These are phyloP conservation scores for Corchorus capsularis DNA, from an alignment of 345 rosid species.

Conservation along the genomic window DNA sequence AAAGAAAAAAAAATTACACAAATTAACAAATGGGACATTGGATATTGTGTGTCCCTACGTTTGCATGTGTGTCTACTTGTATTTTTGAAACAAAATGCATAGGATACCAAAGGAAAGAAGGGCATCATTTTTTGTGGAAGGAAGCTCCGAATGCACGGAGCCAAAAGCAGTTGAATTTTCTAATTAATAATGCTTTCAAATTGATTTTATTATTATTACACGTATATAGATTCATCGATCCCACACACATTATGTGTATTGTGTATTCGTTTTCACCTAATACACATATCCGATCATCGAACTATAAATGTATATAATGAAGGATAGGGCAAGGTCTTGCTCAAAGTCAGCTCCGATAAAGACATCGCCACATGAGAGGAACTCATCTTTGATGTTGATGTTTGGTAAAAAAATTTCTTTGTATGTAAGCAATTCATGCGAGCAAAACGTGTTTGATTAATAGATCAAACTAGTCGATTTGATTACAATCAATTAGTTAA, in stretches of 20 bases:
- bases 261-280: neutral
- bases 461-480: no score
- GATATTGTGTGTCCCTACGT: constrained; percentile 21
- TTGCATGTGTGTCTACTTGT: constrained; percentile 13
- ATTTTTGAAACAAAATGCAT: constrained; percentile 30
- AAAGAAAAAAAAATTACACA: neutral
- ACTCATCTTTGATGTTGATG: neutral
- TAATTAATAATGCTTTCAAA: constrained; percentile 28
- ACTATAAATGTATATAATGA: neutral
- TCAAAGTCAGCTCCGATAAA: constrained; percentile 11
- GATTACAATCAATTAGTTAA: no score
- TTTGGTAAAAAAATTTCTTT: no score
- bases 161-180: constrained; percentile 52
- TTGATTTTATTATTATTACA: neutral
- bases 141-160: constrained; percentile 45
- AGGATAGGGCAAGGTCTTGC: neutral
- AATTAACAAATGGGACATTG: neutral
- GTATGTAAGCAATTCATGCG: no score
- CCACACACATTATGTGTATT: neutral
- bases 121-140: constrained; percentile 40
- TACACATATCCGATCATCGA: neutral
- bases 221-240: neutral
- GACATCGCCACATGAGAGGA: constrained; percentile 4
- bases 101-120: constrained; percentile 47
- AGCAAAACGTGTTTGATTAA: no score